These are phyloP conservation scores for Aspergillus sp. DNA, from an alignment of 2,329 filamentous ascomycete species.

Conservation along the genomic window DNA sequence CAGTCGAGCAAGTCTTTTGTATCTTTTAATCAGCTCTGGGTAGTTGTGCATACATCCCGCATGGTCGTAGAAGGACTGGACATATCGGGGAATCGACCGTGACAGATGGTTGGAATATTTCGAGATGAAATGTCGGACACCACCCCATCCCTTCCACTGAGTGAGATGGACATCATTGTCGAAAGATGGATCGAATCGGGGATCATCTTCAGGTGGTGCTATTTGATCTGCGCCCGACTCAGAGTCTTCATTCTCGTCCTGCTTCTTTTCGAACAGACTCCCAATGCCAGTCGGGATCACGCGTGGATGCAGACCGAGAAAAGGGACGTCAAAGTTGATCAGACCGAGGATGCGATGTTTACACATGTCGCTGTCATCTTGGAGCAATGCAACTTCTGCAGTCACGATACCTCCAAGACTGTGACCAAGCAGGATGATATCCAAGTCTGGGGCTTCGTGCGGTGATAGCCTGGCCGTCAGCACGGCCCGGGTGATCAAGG, in stretches of 20 bases:
- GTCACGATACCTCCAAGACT: conserved; percentile 84
- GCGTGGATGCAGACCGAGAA: conserved; percentile 83
- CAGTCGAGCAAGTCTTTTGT: conserved; percentile 63
- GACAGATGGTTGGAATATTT: conserved; percentile 74
- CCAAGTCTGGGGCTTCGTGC: conserved; percentile 68
- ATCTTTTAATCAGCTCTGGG: conserved; percentile 63
- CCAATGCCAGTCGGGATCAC: conserved; percentile 77
- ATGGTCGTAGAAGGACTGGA: conserved; percentile 79
- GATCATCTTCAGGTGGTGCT: no score
- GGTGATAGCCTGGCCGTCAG: conserved; percentile 57
- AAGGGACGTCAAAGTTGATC: conserved; percentile 79
- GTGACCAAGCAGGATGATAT: conserved; percentile 79
- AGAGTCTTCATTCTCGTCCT: neutral
- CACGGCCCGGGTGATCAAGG: neutral
- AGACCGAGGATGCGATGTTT: conserved; percentile 75
- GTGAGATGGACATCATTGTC: conserved; percentile 67
- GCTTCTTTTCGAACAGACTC: conserved; percentile 59
- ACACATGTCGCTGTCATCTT: conserved; percentile 6
- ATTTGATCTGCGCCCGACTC: no score
- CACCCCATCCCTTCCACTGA: conserved; percentile 61
- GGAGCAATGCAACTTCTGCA: conserved; percentile 69
- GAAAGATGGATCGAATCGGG: conserved; percentile 50
- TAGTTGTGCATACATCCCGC: conserved; percentile 77
- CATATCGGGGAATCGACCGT: conserved; percentile 65
- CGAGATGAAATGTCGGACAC: conserved; percentile 68